Base-by-base conservation (phyloP, 495 filamentous ascomycete genomes). In the Xylaria grammica region DNA sequence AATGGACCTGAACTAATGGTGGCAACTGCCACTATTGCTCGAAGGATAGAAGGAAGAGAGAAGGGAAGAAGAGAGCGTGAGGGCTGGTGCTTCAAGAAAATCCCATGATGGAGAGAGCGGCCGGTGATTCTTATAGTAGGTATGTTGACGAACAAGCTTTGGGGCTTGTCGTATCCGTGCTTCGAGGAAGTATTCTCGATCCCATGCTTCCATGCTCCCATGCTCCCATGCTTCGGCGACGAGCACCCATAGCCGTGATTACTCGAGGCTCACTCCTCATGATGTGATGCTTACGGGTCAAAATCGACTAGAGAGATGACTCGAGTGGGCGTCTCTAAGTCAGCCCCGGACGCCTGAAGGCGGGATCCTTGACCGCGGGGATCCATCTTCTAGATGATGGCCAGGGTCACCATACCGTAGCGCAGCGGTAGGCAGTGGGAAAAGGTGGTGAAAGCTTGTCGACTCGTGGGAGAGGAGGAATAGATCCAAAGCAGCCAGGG, bases 201-300 rank as follows among this genome's bases (percentile, higher is more conserved):
- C 56, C 56, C 56, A 59, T 59, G 56, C 38, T n/a, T n/a, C n/a
- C n/a, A n/a, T n/a, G n/a, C n/a, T n/a, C n/a, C n/a, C n/a, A n/a
- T n/a, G n/a, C n/a, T n/a, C n/a, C n/a, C n/a, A n/a, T n/a, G n/a
- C n/a, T n/a, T 57, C 26, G 54, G 20, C 44, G n/a, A 60, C 40
- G 46, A n/a, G 30, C 10, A 10, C n/a, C 46, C 45, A 52, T 26
- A 62, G 5, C 22, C 24, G 34, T 42, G 60, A 63, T 55, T 63
- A 63, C 60, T 63, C 48, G 50, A 34, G 26, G 45, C 60, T 62
- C 60, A 55, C 60, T 55, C 58, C 46, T 52, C 51, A 45, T 63
- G 38, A 26, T 55, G 36, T 24, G 60, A 53, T 63, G 60, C 60
- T 63, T 54, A 63, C 60, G 50, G 60, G 26, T 55, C n/a, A 11